phyloP scores from a whole-genome alignment of 805 yeast genomes.

The Vanderwaltozyma polyspora region DNA sequence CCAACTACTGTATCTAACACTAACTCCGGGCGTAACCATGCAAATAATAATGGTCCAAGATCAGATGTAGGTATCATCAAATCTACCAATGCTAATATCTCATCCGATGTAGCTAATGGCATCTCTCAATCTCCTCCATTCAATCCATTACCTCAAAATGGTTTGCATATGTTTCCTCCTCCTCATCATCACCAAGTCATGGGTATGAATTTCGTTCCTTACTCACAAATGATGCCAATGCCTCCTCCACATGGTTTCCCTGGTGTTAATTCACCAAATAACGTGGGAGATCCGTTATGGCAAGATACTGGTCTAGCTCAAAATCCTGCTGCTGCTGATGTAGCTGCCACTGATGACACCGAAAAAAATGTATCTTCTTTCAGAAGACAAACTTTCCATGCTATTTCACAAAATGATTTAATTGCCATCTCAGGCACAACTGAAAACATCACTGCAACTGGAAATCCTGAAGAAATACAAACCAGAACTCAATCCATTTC shows the following conservation, averaged over 20 bases:
- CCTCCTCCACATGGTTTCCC: constrained; percentile 12
- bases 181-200: constrained; percentile 8
- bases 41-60: background rate
- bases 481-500: constrained; percentile 24
- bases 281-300: constrained; percentile 15
- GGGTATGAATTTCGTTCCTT: constrained; percentile 25
- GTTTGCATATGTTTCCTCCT: constrained; percentile 1
- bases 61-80: background rate
- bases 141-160: background rate
- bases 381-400: constrained; percentile 28
- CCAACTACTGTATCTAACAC: background rate
- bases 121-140: background rate
- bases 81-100: background rate
- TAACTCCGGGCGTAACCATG: background rate
- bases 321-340: constrained; percentile 2
- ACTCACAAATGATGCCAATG: constrained; percentile 25
- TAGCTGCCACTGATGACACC: constrained; percentile 3
- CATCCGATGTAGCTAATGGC: background rate
- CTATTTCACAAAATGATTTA: constrained; percentile 11
- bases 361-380: constrained; percentile 7
- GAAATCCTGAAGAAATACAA: constrained; percentile 5
- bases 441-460: constrained; percentile 1
- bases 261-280: constrained; percentile 2
- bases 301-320: constrained; percentile 3
- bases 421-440: background rate